A percentile compares a stretch with the other conserved stretches of the same genome.
These are phyloP conservation scores for Cruciata laevipes DNA, from an alignment of 257 asterid species.

Conservation along the genomic window DNA sequence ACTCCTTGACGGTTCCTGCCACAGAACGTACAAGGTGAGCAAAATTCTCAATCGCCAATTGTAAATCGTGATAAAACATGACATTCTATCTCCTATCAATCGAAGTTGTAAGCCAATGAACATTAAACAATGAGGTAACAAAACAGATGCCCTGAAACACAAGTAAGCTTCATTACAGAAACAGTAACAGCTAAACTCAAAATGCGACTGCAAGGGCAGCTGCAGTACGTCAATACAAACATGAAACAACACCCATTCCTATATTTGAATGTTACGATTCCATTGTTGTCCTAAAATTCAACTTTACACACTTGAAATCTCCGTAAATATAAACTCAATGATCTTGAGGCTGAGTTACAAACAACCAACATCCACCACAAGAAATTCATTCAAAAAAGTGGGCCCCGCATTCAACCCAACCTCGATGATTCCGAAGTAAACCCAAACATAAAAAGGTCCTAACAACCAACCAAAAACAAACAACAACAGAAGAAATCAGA, in stretches of 20 bases:
- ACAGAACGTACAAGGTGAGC: slow-evolving; percentile 14
- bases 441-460: neutral
- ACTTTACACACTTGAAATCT: neutral
- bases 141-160: neutral
- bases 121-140: neutral
- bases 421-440: slow-evolving; percentile 3
- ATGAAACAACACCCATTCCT: neutral
- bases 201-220: no score
- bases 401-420: neutral
- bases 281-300: neutral
- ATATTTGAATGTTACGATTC: neutral
- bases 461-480: neutral
- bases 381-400: neutral
- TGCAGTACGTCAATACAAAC: neutral
- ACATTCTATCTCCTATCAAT: neutral
- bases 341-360: neutral
- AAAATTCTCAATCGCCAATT: neutral
- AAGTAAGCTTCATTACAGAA: neutral
- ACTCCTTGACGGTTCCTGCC: slow-evolving; percentile 89
- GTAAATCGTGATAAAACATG: neutral
- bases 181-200: neutral
- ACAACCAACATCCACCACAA: neutral
- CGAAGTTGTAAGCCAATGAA: neutral
- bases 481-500: neutral
- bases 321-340: neutral